Base-by-base conservation (phyloP, 2,329 filamentous ascomycete species). In the Aspergillus sergii region DNA sequence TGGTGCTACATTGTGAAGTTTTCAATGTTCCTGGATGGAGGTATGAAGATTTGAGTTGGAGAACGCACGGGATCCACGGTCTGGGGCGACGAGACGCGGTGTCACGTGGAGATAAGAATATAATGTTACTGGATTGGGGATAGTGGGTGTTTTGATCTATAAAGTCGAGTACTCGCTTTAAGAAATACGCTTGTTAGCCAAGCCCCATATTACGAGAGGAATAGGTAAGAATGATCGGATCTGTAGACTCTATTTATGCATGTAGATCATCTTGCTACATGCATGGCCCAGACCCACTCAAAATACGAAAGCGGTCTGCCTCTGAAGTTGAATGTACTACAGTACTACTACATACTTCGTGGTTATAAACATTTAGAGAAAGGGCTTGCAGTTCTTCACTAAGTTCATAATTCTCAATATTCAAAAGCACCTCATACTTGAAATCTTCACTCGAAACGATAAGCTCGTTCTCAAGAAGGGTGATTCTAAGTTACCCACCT, bases 31-130 rank as follows among this genome's bases (percentile, higher is more conserved):
- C 0, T 32, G 10, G 16, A 26, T 39, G 12, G 30, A 55, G 11
- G 34, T 32, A 36, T 23, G 32, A 41, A 39, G 32, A 19, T 54
- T 54, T 21, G 28, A 11, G 46, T 16, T 8, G 8, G 26, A 30
- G 23, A 19, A 19, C 9, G 14, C 12, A 32, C 9, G 28, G 16
- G 28, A 51, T 19, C 46, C 23, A 54, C 50, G 28, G 28, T 41
- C 36, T 6, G 48, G 59, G 60, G 34, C 50, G 45, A 55, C 39
- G 53, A 45, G 64, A 68, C 68, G 64, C 69, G 69, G 48, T 23
- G 50, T 68, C 68, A 72, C 69, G 67, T 71, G 71, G 19, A n/a
- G 28, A 7, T 21, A 21, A 10, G 23, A 16, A 11, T 19, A 8
- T 32, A 57, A 63, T 66, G 58, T 61, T 55, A 26, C 65, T 51